These are phyloP conservation scores for Trichoderma citrinoviride DNA, from an alignment of 2,329 filamentous ascomycete species.

Conservation along the genomic window DNA sequence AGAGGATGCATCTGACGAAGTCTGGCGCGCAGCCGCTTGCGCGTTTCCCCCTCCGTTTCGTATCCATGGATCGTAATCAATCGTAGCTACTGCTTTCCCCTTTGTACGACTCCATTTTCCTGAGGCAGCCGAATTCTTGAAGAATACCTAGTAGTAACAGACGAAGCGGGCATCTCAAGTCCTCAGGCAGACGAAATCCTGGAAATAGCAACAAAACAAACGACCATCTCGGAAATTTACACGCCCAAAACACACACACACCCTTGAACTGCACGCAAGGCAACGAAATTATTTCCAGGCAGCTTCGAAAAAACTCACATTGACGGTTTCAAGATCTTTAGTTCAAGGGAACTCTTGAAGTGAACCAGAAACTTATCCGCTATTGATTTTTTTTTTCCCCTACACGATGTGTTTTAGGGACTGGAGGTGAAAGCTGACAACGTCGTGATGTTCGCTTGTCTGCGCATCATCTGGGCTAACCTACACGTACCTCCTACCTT, in stretches of 20 bases:
- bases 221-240: neutral
- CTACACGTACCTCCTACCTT: neutral
- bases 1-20: neutral
- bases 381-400: neutral
- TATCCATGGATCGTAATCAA: neutral
- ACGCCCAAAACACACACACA: neutral
- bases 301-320: neutral
- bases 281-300: slow-evolving; percentile 19
- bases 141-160: neutral
- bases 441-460: neutral
- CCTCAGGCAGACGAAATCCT: neutral
- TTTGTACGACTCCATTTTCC: neutral
- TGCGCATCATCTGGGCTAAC: neutral
- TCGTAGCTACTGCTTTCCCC: no score
- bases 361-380: neutral
- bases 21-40: slow-evolving; percentile 11
- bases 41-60: neutral
- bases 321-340: neutral
- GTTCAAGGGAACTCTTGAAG: neutral
- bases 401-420: neutral
- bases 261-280: neutral
- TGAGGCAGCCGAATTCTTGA: slow-evolving; percentile 3
- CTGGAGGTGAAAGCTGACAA: neutral
- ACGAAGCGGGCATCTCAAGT: no score
- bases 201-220: neutral